Evolutionary conservation across 768 basidiomycete genomes (phyloP).

Genomic region (Rhizopogon sp.): DNA sequence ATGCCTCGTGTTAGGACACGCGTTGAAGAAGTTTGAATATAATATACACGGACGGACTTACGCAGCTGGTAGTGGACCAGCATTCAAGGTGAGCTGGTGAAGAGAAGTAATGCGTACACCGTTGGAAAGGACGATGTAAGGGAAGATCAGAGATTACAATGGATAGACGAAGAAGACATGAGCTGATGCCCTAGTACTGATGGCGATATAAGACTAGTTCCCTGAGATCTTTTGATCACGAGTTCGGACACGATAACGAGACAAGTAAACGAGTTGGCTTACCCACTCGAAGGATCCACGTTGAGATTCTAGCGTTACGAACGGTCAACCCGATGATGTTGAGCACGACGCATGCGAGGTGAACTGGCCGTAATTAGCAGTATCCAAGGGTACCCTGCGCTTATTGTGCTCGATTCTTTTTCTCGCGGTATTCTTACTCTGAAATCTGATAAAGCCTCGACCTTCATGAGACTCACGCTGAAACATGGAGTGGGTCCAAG

Average conservation of each 20-base stretch:
- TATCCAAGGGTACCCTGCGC: neutral
- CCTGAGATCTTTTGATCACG: constrained; percentile 12
- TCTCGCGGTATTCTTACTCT: constrained; percentile 1
- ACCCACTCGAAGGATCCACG: neutral
- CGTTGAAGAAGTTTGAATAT: constrained; percentile 28
- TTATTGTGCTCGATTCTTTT: constrained; percentile 3
- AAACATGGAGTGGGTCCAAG: neutral
- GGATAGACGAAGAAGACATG: constrained; percentile 3
- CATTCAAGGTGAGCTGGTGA: constrained; percentile 10
- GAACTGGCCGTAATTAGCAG: constrained; percentile 6
- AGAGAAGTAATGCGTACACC: neutral
- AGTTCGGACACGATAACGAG: constrained; percentile 2
- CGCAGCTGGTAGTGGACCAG: constrained; percentile 7
- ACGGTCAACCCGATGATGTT: neutral
- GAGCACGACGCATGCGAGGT: neutral
- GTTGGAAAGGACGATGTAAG: neutral
- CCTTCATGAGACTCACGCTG: neutral
- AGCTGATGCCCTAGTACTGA: constrained; percentile 5
- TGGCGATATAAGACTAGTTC: constrained; percentile 2
- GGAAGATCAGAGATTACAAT: neutral
- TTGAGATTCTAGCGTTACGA: neutral
- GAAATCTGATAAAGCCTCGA: constrained; percentile 1
- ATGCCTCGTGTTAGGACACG: constrained; percentile 57
- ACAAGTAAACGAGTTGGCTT: neutral
- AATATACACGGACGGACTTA: constrained; percentile 11